Evolutionary conservation across 495 filamentous ascomycete genomes (phyloP).

Genomic region (Cryomyces antarcticus): DNA sequence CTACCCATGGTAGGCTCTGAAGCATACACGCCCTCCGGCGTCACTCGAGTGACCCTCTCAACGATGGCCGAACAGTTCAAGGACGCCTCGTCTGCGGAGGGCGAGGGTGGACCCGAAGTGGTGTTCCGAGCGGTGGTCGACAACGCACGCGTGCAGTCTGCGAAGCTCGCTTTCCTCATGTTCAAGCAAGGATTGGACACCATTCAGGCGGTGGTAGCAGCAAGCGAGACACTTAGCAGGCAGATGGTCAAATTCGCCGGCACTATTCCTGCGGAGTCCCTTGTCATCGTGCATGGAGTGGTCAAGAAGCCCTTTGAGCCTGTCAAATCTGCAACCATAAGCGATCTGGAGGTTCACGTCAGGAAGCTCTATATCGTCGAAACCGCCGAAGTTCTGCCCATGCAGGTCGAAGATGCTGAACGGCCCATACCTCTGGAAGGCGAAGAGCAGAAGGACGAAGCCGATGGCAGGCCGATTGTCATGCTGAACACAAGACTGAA

Average conservation of each 20-base stretch:
- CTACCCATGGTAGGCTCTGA: conserved; percentile 17
- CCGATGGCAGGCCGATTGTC: conserved; percentile 19
- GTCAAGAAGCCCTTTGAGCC: conserved; percentile 55
- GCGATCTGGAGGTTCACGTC: conserved; percentile 60
- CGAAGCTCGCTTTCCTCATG: conserved; percentile 25
- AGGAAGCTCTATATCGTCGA: conserved; percentile 58
- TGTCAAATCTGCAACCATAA: conserved; percentile 59
- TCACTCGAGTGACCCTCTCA: conserved; percentile 9
- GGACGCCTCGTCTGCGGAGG: conserved; percentile 4
- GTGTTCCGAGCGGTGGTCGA: conserved; percentile 19
- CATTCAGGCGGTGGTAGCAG: conserved; percentile 24
- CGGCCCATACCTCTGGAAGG: conserved; percentile 19
- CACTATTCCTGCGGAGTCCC: conserved; percentile 55
- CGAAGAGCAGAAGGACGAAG: conserved; percentile 9
- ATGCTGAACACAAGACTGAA: conserved; percentile 21
- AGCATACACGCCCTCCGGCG: conserved; percentile 10
- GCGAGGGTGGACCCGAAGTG: conserved; percentile 10
- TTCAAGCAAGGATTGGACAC: conserved; percentile 16
- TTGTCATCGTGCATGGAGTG: conserved; percentile 58
- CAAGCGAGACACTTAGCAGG: conserved; percentile 29
- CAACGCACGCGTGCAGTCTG: conserved; percentile 22
- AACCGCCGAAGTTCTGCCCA: conserved; percentile 42
- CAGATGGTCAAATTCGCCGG: conserved; percentile 86
- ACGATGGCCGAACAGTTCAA: conserved; percentile 7
- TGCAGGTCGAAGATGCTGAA: conserved; percentile 27